phyloP scores from a whole-genome alignment of 2,329 filamentous ascomycete genomes.

The Beauveria rudraprayagi region DNA sequence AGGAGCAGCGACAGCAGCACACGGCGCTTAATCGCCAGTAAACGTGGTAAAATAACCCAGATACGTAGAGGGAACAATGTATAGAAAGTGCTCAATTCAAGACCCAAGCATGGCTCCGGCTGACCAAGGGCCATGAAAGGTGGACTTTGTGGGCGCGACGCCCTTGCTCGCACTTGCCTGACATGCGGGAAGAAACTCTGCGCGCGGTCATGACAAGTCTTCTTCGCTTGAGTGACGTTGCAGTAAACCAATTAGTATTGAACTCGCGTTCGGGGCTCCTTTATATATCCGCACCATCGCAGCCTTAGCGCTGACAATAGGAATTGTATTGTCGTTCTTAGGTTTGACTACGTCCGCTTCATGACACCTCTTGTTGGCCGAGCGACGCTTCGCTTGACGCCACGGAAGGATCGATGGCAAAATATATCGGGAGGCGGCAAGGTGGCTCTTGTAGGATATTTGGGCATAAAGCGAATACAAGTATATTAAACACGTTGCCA shows the following conservation, averaged over 20 bases:
- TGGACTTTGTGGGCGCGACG: background rate
- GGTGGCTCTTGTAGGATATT: background rate
- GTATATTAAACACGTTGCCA: background rate
- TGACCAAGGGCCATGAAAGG: background rate
- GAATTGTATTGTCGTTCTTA: background rate
- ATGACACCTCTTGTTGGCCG: background rate
- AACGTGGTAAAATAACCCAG: too few relatives aligned
- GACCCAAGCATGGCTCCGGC: background rate
- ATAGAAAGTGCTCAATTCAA: too few relatives aligned
- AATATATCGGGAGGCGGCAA: background rate
- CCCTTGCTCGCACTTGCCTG: background rate
- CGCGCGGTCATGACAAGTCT: background rate
- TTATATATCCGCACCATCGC: background rate
- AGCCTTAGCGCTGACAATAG: background rate
- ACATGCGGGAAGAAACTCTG: background rate
- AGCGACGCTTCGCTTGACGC: background rate
- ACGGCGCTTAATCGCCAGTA: too few relatives aligned
- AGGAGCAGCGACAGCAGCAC: too few relatives aligned
- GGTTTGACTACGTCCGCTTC: background rate
- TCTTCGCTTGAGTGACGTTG: background rate
- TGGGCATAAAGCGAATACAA: background rate
- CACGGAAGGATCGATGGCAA: background rate
- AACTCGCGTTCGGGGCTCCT: background rate
- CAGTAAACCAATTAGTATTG: background rate
- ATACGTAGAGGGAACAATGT: too few relatives aligned